Base-by-base conservation (phyloP, 2,329 filamentous ascomycete genomes). In the Verticillium longisporum region DNA sequence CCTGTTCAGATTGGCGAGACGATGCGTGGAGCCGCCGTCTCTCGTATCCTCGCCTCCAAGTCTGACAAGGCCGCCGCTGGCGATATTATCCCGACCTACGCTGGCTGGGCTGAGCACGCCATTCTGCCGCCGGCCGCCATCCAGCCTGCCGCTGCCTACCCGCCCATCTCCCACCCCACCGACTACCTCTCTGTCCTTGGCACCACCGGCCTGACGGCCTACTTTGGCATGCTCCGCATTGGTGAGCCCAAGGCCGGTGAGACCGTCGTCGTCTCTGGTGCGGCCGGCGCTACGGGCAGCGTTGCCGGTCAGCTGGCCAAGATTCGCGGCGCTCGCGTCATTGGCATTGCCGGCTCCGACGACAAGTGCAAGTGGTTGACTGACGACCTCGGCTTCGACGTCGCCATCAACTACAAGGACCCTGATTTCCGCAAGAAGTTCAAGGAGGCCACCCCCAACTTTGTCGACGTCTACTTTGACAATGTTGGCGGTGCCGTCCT, bases 221-320 rank as follows among this genome's bases (percentile, higher is more conserved):
- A 91, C 75, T 89, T 90, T 65, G 90, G 90, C 21, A 84, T 93
- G 70, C 73, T 84, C 34, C 82, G 89, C 60, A 83, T 93, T 55
- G 90, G 85, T 2, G 77, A 88, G 60, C 84, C 88, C 50, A 85
- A 88, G 72, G 73, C 82, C 2, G 89, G 89, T 4, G 88, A 93
- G 65, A 86, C 88, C 4, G 89, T 94, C 1, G 88, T 93, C 7
- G 88, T 94, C 0, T 89, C 86, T 9, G 90, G 89, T 6, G 90
- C 90, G 1, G 90, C 90, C 0, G 90, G 90, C 2, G 90, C 90
- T 0, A 93, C 90, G 0, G 90, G 90, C 1, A 88, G 83, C 68
- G 84, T 93, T 1, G 90, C 85, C 0, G 89, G 88, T 0, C 90
- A 94, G 75, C 91, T 93, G 66, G 88, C 89, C 18, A 92, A 91